A percentile compares a stretch with the other conserved stretches of the same genome.
phyloP scores from a whole-genome alignment of 2,329 filamentous ascomycete genomes.

The Aspergillus spinulosporus region DNA sequence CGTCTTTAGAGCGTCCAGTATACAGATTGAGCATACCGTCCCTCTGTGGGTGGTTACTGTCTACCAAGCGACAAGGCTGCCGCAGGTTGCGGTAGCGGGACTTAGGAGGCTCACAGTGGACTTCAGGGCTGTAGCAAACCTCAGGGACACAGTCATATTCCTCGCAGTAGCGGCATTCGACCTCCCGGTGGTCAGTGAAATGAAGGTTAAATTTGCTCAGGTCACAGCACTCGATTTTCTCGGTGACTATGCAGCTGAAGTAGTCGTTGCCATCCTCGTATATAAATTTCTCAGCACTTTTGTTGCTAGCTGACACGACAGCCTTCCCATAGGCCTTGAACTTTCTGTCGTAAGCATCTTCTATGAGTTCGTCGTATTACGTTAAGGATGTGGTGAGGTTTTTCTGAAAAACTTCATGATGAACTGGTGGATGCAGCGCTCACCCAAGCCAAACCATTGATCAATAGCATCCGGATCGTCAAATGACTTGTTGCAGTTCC shows the following conservation, averaged over 20 bases:
- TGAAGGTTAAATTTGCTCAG: neutral
- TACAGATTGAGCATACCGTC: neutral
- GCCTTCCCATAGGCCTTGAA: neutral
- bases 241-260: conserved; percentile 3
- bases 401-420: conserved; percentile 14
- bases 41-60: neutral
- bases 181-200: too few species aligned
- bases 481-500: neutral
- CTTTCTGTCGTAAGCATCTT: neutral
- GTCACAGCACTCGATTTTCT: neutral
- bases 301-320: neutral
- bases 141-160: neutral
- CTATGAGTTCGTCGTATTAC: too few species aligned
- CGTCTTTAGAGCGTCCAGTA: conserved; percentile 3
- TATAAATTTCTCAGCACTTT: neutral
- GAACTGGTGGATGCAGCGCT: neutral
- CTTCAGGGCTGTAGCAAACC: neutral
- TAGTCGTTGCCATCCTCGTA: neutral
- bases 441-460: neutral
- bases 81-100: neutral
- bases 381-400: too few species aligned
- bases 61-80: neutral
- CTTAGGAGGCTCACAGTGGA: neutral
- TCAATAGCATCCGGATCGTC: neutral
- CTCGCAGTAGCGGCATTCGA: too few species aligned